A percentile compares a stretch with the other conserved stretches of the same genome.
phyloP scores from a whole-genome alignment of 164 flowering plant genomes.

The Umbilicus rupestris region DNA sequence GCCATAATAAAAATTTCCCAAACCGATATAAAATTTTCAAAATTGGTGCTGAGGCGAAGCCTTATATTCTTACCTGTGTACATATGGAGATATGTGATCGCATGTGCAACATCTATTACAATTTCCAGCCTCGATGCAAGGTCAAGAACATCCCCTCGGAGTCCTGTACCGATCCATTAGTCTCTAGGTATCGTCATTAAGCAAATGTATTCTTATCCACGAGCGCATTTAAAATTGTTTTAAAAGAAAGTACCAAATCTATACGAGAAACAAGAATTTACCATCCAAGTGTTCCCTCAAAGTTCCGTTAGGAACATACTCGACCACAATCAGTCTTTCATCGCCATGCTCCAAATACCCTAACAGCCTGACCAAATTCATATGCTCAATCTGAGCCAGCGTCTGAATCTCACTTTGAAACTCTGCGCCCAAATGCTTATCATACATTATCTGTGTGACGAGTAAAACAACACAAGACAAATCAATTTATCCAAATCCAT shows the following conservation, averaged over 20 bases:
- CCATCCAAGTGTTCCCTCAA: constrained; percentile 91
- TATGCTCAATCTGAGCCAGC: constrained; percentile 64
- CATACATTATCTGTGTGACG: constrained; percentile 52
- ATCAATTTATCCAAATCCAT: no score
- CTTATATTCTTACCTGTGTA: constrained; percentile 65
- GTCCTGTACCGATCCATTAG: constrained; percentile 31
- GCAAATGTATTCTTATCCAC: not conserved
- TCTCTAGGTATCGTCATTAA: not conserved
- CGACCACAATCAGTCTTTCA: constrained; percentile 75
- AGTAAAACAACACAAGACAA: not conserved
- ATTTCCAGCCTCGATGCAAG: constrained; percentile 71
- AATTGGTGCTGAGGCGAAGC: no score
- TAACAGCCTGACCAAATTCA: constrained; percentile 65
- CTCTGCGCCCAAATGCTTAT: constrained; percentile 55
- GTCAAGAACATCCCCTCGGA: constrained; percentile 54
- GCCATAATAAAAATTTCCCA: not conserved
- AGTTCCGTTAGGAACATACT: constrained; percentile 88
- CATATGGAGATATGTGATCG: constrained; percentile 89
- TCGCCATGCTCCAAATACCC: constrained; percentile 70
- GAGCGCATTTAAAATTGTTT: not conserved
- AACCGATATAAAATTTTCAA: not conserved
- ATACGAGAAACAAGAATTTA: constrained; percentile 21
- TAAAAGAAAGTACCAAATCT: no score
- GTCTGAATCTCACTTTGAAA: constrained; percentile 70
- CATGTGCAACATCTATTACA: constrained; percentile 94